phyloP scores from a whole-genome alignment of 2,329 filamentous ascomycete species.

The Phyllosticta citriasiana region DNA sequence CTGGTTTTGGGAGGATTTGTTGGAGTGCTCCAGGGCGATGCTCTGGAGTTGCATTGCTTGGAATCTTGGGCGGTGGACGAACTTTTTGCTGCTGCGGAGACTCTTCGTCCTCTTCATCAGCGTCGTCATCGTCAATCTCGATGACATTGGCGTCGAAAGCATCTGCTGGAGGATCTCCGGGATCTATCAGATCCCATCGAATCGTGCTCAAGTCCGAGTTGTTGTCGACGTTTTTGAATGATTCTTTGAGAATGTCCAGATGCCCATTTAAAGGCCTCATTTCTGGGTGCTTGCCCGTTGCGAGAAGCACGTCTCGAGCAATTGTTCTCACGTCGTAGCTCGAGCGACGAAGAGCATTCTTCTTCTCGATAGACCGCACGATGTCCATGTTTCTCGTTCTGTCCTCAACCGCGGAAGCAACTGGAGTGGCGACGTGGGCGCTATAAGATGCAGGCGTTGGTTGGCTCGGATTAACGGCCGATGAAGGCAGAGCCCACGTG shows the following conservation, averaged over 20 bases:
- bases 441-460: neutral
- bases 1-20: neutral
- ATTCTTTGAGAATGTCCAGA: constrained; percentile 38
- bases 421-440: neutral
- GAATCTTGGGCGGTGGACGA: neutral
- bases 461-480: neutral
- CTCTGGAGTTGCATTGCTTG: neutral
- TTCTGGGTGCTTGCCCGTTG: constrained; percentile 50
- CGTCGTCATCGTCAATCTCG: constrained; percentile 20
- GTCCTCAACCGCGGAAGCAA: constrained; percentile 11
- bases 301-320: constrained; percentile 53
- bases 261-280: constrained; percentile 51
- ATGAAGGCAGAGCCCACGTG: neutral
- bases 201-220: constrained; percentile 47
- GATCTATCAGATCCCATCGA: constrained; percentile 53
- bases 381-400: constrained; percentile 18
- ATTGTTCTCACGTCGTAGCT: constrained; percentile 53
- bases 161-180: constrained; percentile 35
- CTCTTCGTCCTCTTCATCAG: constrained; percentile 21
- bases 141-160: constrained; percentile 21
- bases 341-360: constrained; percentile 38
- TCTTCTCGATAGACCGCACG: constrained; percentile 37
- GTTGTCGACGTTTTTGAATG: constrained; percentile 34
- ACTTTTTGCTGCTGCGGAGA: neutral
- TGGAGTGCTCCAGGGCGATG: neutral